Base-by-base conservation (phyloP, 148 eudicot species). In the Rhododendron griersonianum region DNA sequence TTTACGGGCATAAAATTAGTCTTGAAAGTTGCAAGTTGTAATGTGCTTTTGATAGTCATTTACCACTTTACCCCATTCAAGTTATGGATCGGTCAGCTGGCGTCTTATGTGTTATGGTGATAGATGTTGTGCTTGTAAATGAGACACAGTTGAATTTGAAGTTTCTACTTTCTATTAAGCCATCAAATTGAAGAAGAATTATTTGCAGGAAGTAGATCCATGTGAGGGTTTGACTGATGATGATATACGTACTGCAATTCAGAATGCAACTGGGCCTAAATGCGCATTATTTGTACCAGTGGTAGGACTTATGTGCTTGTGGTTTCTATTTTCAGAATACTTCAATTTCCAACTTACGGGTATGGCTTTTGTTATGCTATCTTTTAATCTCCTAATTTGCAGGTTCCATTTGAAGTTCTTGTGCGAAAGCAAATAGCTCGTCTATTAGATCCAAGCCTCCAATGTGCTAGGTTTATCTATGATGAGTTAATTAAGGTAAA, bases 231-330 rank as follows among this genome's bases (percentile, higher is more conserved):
- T 97, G 80, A 94, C 95, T 87, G 99, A 97, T 89, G 98, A 94
- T 89, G 98, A 97, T 86, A 97, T 95, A 86, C 92, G 98, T 83
- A 95, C 96, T 81, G 98, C 99, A 86, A 92, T 97, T 89, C 98
- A 95, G 90, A 97, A 97, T 93, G 98, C 99, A 85, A 94, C 99
- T 84, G 99, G 99, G 76, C 94, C 98, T 39, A 97, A 88, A 91
- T 94, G 96, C 82, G 98, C 98, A 76, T 86, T 97, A 41, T 97
- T 95, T 92, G 98, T 97, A 74, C 99, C 98, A 28, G 98, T 95
- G 87, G 99, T 97, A 90, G 65, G 69, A 89, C 96, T 91, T 21
- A 9, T 80, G 80, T 71, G 10, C 41, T 5, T 53, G 11, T 50
- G 69, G 69, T 63, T 63, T 8, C 28, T 73, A 63, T 11, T 35